Base-by-base conservation (phyloP, 2,329 filamentous ascomycete species). In the Colletotrichum zoysiae region DNA sequence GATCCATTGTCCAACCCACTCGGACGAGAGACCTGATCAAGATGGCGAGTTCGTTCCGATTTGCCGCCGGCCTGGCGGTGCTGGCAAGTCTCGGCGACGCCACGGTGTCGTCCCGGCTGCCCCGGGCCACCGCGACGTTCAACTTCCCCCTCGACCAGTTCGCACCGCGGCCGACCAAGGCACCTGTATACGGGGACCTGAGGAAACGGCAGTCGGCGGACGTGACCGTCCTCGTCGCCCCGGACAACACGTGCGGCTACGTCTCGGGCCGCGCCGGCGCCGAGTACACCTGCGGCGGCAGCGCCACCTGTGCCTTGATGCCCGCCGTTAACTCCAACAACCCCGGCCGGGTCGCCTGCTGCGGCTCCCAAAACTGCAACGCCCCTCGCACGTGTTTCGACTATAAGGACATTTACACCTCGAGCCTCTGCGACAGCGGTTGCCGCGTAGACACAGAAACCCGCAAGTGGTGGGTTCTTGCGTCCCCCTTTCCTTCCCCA, bases 221-320 rank as follows among this genome's bases (percentile, higher is more conserved):
- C n/a, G 70, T 78, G 23, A 84, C 80, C 0, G 80, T 84, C 38
- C 79, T 86, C n/a, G 76, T 85, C 65, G 86, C 82, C 14, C 83
- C 84, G 1, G 85, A 87, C 75, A 85, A 86, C 71, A 86, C 84
- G 0, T 88, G 86, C 70, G 86, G 86, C 73, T 88, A 81, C 75
- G 77, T 88, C 50, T 80, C 79, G 40, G 86, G 82, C 42, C 79
- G 78, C 38, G 66, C 79, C 16, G 84, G 78, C 26, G 81, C 80
- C 2, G 79, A 79, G 5, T 85, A 82, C 74, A 82, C 79, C 16
- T 87, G 86, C 73, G 76, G 75, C 18, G 73, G 60, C 23, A 57
- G 50, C 18, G 76, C 75, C 44, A 80, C 77, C 23, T 87, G 86
- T 63, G 82, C 83, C 46, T 80, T 87, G 63, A 77, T 84, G 59